Percentiles rank a stretch among this genome's conserved stretches.
Evolutionary conservation across 768 basidiomycete species (phyloP).

Genomic region (Roridomyces roridus): DNA sequence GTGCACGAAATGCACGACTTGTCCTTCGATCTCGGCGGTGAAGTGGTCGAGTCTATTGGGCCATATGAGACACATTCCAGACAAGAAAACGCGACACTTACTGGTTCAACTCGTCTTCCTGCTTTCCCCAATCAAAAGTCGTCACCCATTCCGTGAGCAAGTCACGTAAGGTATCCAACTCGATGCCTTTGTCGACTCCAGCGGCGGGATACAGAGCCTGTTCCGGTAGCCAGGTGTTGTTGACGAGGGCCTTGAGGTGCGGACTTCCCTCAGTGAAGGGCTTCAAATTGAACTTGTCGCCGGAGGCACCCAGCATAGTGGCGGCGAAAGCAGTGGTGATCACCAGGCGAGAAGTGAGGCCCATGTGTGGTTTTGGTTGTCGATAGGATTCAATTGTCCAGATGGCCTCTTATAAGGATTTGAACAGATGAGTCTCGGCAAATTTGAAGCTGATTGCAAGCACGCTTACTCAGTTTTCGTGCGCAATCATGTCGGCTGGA

Average conservation of each 20-base stretch:
- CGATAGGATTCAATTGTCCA: too few species aligned
- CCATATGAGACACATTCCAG: background rate
- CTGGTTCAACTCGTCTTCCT: conserved; percentile 12
- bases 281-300: background rate
- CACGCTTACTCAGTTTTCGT: too few species aligned
- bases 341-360: too few species aligned
- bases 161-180: conserved; percentile 6
- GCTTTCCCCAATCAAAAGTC: conserved; percentile 2
- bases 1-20: conserved; percentile 20
- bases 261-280: conserved; percentile 3
- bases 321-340: too few species aligned
- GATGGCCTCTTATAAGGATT: too few species aligned
- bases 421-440: too few species aligned
- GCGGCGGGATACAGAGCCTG: conserved; percentile 6
- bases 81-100: background rate
- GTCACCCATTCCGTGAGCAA: conserved; percentile 5
- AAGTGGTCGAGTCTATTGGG: conserved; percentile 13
- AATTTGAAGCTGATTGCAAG: too few species aligned
- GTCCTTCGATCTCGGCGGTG: conserved; percentile 20
- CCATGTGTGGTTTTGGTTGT: too few species aligned
- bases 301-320: too few species aligned
- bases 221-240: conserved; percentile 5
- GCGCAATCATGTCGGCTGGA: too few species aligned
- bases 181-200: background rate
- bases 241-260: conserved; percentile 5